phyloP scores from a whole-genome alignment of 495 filamentous ascomycete species.

The Penicillium ucsense region DNA sequence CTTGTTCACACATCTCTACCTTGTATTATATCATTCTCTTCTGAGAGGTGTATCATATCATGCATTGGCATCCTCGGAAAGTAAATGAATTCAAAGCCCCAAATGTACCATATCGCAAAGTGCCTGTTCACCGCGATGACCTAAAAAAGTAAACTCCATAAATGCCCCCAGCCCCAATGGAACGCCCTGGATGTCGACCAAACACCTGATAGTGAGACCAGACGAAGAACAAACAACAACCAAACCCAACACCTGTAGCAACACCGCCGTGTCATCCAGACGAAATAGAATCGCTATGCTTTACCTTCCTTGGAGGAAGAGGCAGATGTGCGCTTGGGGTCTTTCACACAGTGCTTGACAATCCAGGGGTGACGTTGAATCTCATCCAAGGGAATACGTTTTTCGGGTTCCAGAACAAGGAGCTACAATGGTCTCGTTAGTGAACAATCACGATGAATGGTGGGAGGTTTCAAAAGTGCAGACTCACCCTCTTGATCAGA shows the following conservation, averaged over 20 bases:
- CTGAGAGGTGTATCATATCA: conserved; percentile 16
- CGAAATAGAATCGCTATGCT: conserved; percentile 12
- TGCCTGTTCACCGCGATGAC: conserved; percentile 10
- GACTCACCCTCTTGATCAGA: conserved; percentile 75
- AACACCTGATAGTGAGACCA: neutral
- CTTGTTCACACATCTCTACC: too few relatives aligned
- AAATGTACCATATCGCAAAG: conserved; percentile 12
- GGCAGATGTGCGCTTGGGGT: conserved; percentile 41
- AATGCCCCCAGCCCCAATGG: conserved; percentile 9
- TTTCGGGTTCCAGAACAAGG: conserved; percentile 87
- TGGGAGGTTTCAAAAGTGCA: neutral
- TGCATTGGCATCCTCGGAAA: conserved; percentile 11
- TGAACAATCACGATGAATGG: neutral
- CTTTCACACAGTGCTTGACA: conserved; percentile 85
- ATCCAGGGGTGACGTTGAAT: conserved; percentile 94
- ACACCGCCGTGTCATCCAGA: conserved; percentile 16
- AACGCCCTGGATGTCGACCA: neutral
- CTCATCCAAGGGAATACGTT: conserved; percentile 81
- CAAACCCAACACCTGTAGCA: conserved; percentile 1
- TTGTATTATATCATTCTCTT: neutral
- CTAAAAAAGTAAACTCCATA: conserved; percentile 10
- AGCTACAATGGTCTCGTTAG: conserved; percentile 44
- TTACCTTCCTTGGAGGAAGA: conserved; percentile 26
- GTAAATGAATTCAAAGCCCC: conserved; percentile 11
- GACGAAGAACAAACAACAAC: conserved; percentile 9